Percentiles rank a stretch among this genome's conserved stretches.
These are phyloP conservation scores for Gynochthodes officinalis DNA, from an alignment of 257 asterid species.

Conservation along the genomic window DNA sequence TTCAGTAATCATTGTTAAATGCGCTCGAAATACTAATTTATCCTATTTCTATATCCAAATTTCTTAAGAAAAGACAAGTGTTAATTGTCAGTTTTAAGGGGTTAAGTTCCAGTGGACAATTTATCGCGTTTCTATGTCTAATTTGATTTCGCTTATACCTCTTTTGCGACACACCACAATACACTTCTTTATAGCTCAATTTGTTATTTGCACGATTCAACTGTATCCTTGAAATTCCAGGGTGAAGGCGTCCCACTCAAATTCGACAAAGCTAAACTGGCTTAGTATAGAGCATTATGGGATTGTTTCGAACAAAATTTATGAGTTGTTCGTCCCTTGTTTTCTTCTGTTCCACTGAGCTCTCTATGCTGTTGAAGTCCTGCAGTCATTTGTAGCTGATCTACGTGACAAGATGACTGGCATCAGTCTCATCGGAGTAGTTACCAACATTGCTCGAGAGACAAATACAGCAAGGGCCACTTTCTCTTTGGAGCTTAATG, in stretches of 20 bases:
- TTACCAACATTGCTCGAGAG: conserved; percentile 40
- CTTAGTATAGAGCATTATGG: not conserved
- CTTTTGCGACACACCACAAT: too few species aligned
- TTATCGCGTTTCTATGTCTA: not conserved
- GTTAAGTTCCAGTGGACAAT: not conserved
- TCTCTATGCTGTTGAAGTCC: conserved; percentile 38
- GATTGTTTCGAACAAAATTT: not conserved
- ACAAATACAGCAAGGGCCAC: conserved; percentile 36
- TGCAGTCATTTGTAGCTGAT: conserved; percentile 85
- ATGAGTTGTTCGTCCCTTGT: not conserved
- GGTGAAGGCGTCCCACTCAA: not conserved
- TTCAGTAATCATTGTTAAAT: not conserved
- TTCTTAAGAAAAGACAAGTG: too few species aligned
- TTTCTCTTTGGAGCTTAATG: conserved; percentile 62
- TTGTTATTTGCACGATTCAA: not conserved
- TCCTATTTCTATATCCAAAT: not conserved
- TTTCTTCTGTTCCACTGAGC: conserved; percentile 4
- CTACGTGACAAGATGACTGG: conserved; percentile 88
- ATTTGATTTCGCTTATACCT: too few species aligned
- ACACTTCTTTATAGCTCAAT: not conserved
- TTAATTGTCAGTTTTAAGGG: not conserved
- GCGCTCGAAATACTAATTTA: not conserved
- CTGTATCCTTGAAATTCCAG: not conserved
- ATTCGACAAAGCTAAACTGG: not conserved
- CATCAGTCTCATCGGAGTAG: conserved; percentile 72